A percentile compares a stretch with the other conserved stretches of the same genome.
phyloP scores from a whole-genome alignment of 495 filamentous ascomycete genomes.

The Cudoniella acicularis region DNA sequence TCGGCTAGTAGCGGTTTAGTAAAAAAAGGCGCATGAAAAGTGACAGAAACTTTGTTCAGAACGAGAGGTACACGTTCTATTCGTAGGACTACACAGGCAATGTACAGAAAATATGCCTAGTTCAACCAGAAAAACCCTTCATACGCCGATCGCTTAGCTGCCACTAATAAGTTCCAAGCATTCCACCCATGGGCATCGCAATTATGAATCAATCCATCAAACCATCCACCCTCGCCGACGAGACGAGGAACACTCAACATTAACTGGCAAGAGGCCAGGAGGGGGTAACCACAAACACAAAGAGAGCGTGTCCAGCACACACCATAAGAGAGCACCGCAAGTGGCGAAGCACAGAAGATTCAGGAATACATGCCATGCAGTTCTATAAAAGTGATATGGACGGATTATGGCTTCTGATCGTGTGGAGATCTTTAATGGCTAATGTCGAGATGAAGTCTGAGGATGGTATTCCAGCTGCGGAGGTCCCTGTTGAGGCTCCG shows the following conservation, averaged over 20 bases:
- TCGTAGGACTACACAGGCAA: slow-evolving; percentile 24
- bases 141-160: slow-evolving; percentile 18
- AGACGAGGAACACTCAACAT: neutral
- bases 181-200: slow-evolving; percentile 10
- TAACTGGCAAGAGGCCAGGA: neutral
- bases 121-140: slow-evolving; percentile 10
- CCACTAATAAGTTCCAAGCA: slow-evolving; percentile 7
- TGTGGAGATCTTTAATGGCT: neutral
- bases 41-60: neutral
- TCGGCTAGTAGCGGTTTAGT: no score
- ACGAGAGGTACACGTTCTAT: slow-evolving; percentile 21
- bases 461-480: slow-evolving; percentile 5
- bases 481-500: slow-evolving; percentile 16
- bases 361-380: slow-evolving; percentile 18
- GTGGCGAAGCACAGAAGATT: slow-evolving; percentile 2
- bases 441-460: slow-evolving; percentile 21
- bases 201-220: neutral
- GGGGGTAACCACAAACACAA: neutral
- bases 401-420: slow-evolving; percentile 8
- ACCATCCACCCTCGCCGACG: neutral
- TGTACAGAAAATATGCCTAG: slow-evolving; percentile 20
- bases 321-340: slow-evolving; percentile 8
- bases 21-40: slow-evolving; percentile 1
- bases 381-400: slow-evolving; percentile 12
- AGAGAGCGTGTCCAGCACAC: slow-evolving; percentile 23